phyloP scores from a whole-genome alignment of 2,329 filamentous ascomycete genomes.

The Alternaria burnsii region DNA sequence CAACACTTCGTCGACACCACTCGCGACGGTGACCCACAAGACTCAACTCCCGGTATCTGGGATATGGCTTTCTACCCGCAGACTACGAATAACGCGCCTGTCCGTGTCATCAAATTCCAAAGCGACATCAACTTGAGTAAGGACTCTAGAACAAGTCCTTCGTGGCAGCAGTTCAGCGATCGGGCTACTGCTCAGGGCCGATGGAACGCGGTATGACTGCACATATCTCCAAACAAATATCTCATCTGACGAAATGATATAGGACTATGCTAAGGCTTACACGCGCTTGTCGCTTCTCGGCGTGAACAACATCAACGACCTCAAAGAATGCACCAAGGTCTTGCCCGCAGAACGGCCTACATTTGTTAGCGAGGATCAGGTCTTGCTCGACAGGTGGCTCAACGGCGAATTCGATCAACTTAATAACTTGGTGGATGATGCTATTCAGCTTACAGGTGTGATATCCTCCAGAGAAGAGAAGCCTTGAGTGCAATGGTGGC shows the following conservation, averaged over 20 bases:
- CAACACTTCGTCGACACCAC: slow-evolving; percentile 48
- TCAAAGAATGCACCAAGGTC: slow-evolving; percentile 65
- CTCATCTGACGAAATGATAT: background rate
- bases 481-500: background rate
- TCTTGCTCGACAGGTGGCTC: slow-evolving; percentile 42
- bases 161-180: slow-evolving; percentile 45
- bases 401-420: slow-evolving; percentile 45
- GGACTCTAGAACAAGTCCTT: slow-evolving; percentile 43
- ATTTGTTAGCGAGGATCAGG: slow-evolving; percentile 40
- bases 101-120: slow-evolving; percentile 48
- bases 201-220: slow-evolving; percentile 46
- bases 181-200: slow-evolving; percentile 33
- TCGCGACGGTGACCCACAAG: slow-evolving; percentile 48
- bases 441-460: slow-evolving; percentile 44
- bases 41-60: slow-evolving; percentile 50
- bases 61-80: slow-evolving; percentile 50
- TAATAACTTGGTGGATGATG: slow-evolving; percentile 46
- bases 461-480: slow-evolving; percentile 13
- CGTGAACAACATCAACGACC: slow-evolving; percentile 64
- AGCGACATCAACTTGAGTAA: slow-evolving; percentile 48
- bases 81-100: slow-evolving; percentile 38
- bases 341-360: slow-evolving; percentile 48
- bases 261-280: slow-evolving; percentile 63
- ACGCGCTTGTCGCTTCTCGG: slow-evolving; percentile 64
- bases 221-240: background rate